phyloP scores from a whole-genome alignment of 2,329 filamentous ascomycete genomes.

The Pestalotiopsis fici region DNA sequence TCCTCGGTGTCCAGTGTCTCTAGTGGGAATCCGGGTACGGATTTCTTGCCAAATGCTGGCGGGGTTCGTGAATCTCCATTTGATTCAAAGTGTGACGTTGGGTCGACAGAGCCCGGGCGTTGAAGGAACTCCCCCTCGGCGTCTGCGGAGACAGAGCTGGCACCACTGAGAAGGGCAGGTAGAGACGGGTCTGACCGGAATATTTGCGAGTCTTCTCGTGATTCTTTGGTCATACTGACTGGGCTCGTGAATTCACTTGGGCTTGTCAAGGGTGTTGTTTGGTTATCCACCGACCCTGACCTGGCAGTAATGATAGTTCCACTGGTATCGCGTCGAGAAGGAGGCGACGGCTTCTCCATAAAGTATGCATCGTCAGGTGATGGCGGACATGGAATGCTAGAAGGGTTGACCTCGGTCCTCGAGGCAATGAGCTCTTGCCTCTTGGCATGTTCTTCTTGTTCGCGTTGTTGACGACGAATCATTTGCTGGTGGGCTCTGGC shows the following conservation, averaged over 20 bases:
- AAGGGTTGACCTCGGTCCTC: slow-evolving; percentile 23
- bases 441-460: slow-evolving; percentile 32
- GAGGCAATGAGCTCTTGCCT: slow-evolving; percentile 24
- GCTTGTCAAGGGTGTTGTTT: slow-evolving; percentile 55
- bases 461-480: slow-evolving; percentile 31
- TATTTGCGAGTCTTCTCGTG: slow-evolving; percentile 45
- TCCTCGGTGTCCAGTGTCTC: slow-evolving; percentile 36
- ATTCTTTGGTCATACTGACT: slow-evolving; percentile 38
- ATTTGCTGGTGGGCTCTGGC: slow-evolving; percentile 34
- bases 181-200: slow-evolving; percentile 67
- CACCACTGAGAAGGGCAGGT: slow-evolving; percentile 63
- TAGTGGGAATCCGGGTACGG: slow-evolving; percentile 46
- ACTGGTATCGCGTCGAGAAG: slow-evolving; percentile 41
- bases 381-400: slow-evolving; percentile 40
- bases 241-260: slow-evolving; percentile 55
- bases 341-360: slow-evolving; percentile 27
- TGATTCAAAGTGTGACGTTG: slow-evolving; percentile 48
- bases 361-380: slow-evolving; percentile 46
- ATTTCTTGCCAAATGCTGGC: slow-evolving; percentile 50
- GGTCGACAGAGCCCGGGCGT: slow-evolving; percentile 46
- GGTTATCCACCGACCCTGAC: slow-evolving; percentile 49
- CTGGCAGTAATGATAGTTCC: slow-evolving; percentile 52
- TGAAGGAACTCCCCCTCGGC: slow-evolving; percentile 61
- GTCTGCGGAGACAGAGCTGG: slow-evolving; percentile 65
- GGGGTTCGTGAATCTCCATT: slow-evolving; percentile 54